Evolutionary conservation across 1,139 yeast genomes (phyloP).

Genomic region (Debaryomyces sp.): DNA sequence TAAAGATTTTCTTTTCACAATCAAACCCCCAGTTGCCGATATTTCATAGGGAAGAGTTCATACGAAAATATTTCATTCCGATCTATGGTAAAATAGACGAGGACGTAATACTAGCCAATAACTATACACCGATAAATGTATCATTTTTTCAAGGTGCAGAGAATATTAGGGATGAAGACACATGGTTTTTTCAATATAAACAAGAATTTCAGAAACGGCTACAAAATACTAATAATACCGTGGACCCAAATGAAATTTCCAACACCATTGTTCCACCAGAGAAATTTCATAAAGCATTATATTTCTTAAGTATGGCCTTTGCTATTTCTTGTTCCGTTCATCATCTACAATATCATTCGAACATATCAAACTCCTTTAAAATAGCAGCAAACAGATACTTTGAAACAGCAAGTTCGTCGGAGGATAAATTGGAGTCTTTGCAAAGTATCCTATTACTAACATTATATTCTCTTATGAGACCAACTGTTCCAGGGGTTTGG

Average conservation of each 20-base stretch:
- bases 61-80: slow-evolving; percentile 69
- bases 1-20: slow-evolving; percentile 74
- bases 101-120: slow-evolving; percentile 61
- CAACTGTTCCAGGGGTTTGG: slow-evolving; percentile 91
- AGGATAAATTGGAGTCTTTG: slow-evolving; percentile 67
- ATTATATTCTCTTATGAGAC: slow-evolving; percentile 72
- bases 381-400: slow-evolving; percentile 66
- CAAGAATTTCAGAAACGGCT: slow-evolving; percentile 29
- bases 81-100: slow-evolving; percentile 70
- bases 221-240: slow-evolving; percentile 15
- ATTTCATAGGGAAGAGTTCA: slow-evolving; percentile 76
- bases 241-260: slow-evolving; percentile 33
- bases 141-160: slow-evolving; percentile 12
- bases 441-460: slow-evolving; percentile 74
- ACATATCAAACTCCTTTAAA: slow-evolving; percentile 72
- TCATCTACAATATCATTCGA: slow-evolving; percentile 68
- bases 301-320: slow-evolving; percentile 71
- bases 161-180: slow-evolving; percentile 29
- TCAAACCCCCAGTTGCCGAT: slow-evolving; percentile 83
- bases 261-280: slow-evolving; percentile 48
- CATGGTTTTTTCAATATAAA: slow-evolving; percentile 50
- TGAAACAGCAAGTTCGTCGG: slow-evolving; percentile 59
- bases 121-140: slow-evolving; percentile 54
- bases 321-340: slow-evolving; percentile 81
- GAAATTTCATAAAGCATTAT: slow-evolving; percentile 47